phyloP scores from a whole-genome alignment of 2,329 filamentous ascomycete species.

The Alternaria sp. region DNA sequence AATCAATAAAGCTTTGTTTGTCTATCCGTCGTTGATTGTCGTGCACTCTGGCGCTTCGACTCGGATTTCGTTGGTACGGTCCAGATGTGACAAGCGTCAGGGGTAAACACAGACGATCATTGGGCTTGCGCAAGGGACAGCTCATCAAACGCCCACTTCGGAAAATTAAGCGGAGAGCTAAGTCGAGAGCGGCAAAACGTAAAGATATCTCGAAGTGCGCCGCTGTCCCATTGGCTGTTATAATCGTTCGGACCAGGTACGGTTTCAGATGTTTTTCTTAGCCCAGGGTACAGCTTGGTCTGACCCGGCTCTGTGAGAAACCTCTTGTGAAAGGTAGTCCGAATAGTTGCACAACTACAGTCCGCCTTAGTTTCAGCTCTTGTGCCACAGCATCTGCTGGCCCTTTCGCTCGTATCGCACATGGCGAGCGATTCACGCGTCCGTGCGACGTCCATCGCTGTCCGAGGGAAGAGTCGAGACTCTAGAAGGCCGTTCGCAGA shows the following conservation, averaged over 20 bases:
- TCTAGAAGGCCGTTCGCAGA: slow-evolving; percentile 15
- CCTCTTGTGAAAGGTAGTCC: slow-evolving; percentile 18
- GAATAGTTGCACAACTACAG: slow-evolving; percentile 18
- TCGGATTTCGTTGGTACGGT: slow-evolving; percentile 20
- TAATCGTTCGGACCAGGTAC: slow-evolving; percentile 15
- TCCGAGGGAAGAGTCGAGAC: slow-evolving; percentile 24
- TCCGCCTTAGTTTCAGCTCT: slow-evolving; percentile 24
- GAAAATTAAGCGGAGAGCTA: slow-evolving; percentile 25
- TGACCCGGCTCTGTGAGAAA: slow-evolving; percentile 6
- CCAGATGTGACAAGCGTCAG: slow-evolving; percentile 26
- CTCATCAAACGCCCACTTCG: slow-evolving; percentile 24
- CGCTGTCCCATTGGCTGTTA: slow-evolving; percentile 19
- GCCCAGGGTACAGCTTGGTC: slow-evolving; percentile 18
- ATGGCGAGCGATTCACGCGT: slow-evolving; percentile 16
- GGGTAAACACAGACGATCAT: slow-evolving; percentile 27
- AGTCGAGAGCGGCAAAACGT: slow-evolving; percentile 14
- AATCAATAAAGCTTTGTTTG: slow-evolving; percentile 4
- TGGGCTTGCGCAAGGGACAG: slow-evolving; percentile 30
- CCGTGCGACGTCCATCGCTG: slow-evolving; percentile 16
- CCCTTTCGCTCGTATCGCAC: background rate
- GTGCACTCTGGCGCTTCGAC: slow-evolving; percentile 22
- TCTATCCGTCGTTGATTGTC: slow-evolving; percentile 5
- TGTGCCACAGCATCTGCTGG: slow-evolving; percentile 20
- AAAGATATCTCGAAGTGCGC: slow-evolving; percentile 3
- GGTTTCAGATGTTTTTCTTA: slow-evolving; percentile 30